Evolutionary conservation across 768 basidiomycete species (phyloP).

Genomic region (Gautieria morchelliformis): DNA sequence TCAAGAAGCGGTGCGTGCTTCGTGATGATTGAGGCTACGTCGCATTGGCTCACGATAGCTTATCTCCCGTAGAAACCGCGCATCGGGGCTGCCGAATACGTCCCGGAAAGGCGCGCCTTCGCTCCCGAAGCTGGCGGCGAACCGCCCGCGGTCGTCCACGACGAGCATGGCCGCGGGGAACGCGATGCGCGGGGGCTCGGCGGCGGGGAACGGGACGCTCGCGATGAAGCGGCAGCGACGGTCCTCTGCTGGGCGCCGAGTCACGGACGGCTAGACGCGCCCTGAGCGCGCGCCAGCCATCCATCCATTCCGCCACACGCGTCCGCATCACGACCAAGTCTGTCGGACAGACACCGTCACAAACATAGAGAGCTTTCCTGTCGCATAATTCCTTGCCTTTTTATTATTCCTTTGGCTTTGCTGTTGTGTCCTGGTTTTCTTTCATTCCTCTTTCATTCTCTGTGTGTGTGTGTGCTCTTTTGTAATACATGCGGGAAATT

Average conservation of each 20-base stretch:
- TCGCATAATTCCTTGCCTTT: conserved; percentile 17
- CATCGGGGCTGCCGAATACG: conserved; percentile 62
- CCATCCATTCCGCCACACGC: too few species aligned
- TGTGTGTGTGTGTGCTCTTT: conserved; percentile 22
- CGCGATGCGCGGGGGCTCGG: background rate
- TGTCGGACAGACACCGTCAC: background rate
- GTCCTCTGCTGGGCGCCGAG: conserved; percentile 41
- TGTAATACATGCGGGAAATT: background rate
- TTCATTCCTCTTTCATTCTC: conserved; percentile 24
- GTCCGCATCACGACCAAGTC: background rate
- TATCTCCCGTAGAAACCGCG: conserved; percentile 52
- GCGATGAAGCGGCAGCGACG: conserved; percentile 77
- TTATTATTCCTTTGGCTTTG: conserved; percentile 17
- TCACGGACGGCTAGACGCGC: conserved; percentile 16
- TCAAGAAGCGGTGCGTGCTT: conserved; percentile 76
- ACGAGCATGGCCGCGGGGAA: conserved; percentile 36
- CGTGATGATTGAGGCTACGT: conserved; percentile 7
- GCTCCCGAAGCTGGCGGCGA: conserved; percentile 68
- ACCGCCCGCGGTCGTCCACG: conserved; percentile 62
- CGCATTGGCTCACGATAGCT: background rate
- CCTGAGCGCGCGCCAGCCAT: too few species aligned
- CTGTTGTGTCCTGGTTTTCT: conserved; percentile 28
- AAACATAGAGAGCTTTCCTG: background rate
- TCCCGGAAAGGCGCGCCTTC: conserved; percentile 42
- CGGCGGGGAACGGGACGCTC: conserved; percentile 10